These are phyloP conservation scores for Cerioporus squamosus DNA, from an alignment of 1,284 basidiomycete species.

Conservation along the genomic window DNA sequence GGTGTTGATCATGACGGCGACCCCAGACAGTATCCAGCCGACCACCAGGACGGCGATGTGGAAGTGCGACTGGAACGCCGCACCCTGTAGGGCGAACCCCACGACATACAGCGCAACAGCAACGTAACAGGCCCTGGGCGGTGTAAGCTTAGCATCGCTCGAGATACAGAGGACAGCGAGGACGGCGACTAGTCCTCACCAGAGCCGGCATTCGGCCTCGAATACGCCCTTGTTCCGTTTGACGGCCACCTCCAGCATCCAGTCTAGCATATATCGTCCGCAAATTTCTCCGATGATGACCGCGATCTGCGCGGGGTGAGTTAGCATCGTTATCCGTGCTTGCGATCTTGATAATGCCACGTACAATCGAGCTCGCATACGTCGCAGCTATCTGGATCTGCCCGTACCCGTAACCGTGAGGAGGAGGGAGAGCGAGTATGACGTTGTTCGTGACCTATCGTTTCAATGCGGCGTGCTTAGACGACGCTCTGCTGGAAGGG, in stretches of 20 bases:
- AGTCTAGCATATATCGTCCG: constrained; percentile 70
- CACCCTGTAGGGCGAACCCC: constrained; percentile 65
- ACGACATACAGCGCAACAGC: constrained; percentile 63
- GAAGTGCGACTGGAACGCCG: constrained; percentile 54
- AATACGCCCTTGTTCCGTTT: constrained; percentile 69
- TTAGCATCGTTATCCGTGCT: constrained; percentile 30
- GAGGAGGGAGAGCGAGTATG: constrained; percentile 61
- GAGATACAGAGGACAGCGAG: constrained; percentile 43
- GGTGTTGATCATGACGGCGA: constrained; percentile 59
- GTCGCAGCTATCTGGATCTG: constrained; percentile 54
- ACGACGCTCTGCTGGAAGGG: not conserved
- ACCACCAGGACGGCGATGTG: constrained; percentile 53
- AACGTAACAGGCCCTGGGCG: constrained; percentile 61
- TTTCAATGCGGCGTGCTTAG: too few species aligned
- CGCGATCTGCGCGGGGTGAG: constrained; percentile 45
- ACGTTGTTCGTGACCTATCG: constrained; percentile 68
- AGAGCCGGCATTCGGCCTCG: constrained; percentile 69
- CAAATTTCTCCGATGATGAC: constrained; percentile 68
- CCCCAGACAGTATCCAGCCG: constrained; percentile 60
- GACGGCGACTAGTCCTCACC: constrained; percentile 50
- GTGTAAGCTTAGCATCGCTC: constrained; percentile 43
- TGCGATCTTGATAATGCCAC: constrained; percentile 11
- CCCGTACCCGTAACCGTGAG: constrained; percentile 61
- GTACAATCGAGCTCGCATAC: constrained; percentile 68
- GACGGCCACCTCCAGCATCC: constrained; percentile 58